Evolutionary conservation across 768 basidiomycete genomes (phyloP), one percentile per base, ranked within the genome.

Genomic region (Psilocybe cyanescens): DNA sequence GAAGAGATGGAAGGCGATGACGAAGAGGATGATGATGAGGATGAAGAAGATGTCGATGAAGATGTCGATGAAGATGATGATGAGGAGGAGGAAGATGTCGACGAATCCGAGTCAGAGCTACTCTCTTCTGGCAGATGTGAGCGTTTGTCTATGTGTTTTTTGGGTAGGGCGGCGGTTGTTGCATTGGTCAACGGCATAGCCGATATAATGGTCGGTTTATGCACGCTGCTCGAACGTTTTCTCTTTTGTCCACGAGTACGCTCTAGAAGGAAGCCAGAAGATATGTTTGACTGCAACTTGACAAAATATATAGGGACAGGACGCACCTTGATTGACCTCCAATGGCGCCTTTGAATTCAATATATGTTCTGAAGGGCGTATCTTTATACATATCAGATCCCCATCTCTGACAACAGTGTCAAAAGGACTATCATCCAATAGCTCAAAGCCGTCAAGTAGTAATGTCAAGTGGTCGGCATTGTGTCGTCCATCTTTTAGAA

Each of bases 381-480:
- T 14, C 58, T 76, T 75, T 3, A 83, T 66, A 35, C 69, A 66
- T 16, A 84, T 68, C 37, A 85, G 70, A 71, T 85, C 83, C 0
- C 83, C 83, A 68, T 85, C 83, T 65, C 83, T 74, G 29, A 84
- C 70, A 16, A 80, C 76, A 51, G 51, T 53, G 14, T 67, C 64
- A 47, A 79, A 67, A 7, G 70, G 69, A 50, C 72, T 78, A 44
- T 75, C 73, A 58, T 81, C 75, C 63, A 85, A 65, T 37, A 85
- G 72, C 59, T 83, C 81, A 68, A 84, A 85, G 29, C 74, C 81
- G 41, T 85, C 83, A 52, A 85, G 65, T 16, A 75, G 59, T 12
- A 85, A 69, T 8, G 67, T 53, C 49, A 81, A 35, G 54, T 73
- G 60, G 45, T 50, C 35, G 9, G 55, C 66, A 17, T 64, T 41